phyloP scores from a whole-genome alignment of 2,329 filamentous ascomycete genomes.

The Botrytis porri region DNA sequence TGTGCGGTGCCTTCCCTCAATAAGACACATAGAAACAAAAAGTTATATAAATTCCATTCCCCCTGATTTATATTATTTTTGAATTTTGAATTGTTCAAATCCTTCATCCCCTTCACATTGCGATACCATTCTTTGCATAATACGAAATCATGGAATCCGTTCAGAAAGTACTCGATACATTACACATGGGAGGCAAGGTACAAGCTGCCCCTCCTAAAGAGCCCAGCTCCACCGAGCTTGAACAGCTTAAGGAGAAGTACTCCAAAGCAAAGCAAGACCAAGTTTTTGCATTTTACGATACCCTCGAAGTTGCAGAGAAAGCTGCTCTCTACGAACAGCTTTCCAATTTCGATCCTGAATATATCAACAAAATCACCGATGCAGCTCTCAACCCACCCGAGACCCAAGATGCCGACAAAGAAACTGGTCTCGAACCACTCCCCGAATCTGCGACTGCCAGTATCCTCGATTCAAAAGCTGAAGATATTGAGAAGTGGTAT shows the following conservation, averaged over 20 bases:
- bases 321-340: constrained; percentile 78
- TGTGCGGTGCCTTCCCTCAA: constrained; percentile 19
- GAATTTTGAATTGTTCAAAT: neutral
- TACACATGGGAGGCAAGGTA: constrained; percentile 40
- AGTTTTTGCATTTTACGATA: constrained; percentile 84
- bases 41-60: constrained; percentile 15
- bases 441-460: constrained; percentile 84
- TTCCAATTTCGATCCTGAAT: constrained; percentile 72
- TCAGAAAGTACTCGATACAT: constrained; percentile 48
- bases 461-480: constrained; percentile 80
- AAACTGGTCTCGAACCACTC: constrained; percentile 70
- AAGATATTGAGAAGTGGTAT: constrained; percentile 83
- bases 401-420: constrained; percentile 41
- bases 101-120: neutral
- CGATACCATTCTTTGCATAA: neutral
- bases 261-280: constrained; percentile 73
- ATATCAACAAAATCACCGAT: constrained; percentile 85
- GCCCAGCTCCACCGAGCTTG: constrained; percentile 43
- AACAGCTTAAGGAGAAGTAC: constrained; percentile 67
- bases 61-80: neutral
- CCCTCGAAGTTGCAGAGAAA: constrained; percentile 70
- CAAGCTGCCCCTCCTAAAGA: constrained; percentile 34
- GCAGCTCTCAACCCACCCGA: constrained; percentile 76
- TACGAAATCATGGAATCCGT: constrained; percentile 38
- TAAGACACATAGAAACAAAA: constrained; percentile 4